Evolutionary conservation across 768 basidiomycete species (phyloP), one percentile per base, ranked within the genome.

Genomic region (Nevesoporus exiguus): DNA sequence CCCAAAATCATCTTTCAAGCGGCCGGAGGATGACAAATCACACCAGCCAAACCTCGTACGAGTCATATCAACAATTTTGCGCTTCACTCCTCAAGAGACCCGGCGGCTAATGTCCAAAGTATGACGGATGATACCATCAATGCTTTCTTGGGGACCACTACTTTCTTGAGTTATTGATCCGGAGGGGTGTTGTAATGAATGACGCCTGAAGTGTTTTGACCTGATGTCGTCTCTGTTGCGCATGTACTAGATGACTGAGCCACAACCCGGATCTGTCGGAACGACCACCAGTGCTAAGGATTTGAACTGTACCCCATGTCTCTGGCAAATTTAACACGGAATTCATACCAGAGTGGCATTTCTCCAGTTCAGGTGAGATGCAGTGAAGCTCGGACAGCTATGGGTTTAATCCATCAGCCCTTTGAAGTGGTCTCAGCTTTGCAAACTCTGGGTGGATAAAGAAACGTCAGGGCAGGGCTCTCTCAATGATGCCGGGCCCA

Each of bases 71-170:
- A 93, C 93, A 36, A 93, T 98, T 46, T 71, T 98, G 36, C 89
- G 83, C 37, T 98, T 99, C 64, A 98, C 96, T 1, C 96, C 96
- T 2, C 90, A 95, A 63, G 96, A 98, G 70, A 91, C 92, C 4
- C 79, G 96, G 27, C 77, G 95, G 42, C 76, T 98, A 36, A 81
- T 94, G 54, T 85, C 95, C 9, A 97, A 95, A 76, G 88, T 94
- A 30, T 88, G 72, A 68, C 34, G 15, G 21, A 22, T 43, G 33
- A 58, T 55, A 51, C 33, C 54, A 54, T 45, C 8, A 9, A 30
- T n/a, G 21, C 8, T 14, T 33, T 9, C 10, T 6, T 36, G 34
- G 3, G 34, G 14, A 31, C 33, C 36, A 33, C 47, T 61, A 56
- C 49, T 29, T 15, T 42, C 37, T 41, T 40, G 36, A 8, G 14